A percentile compares a stretch with the other conserved stretches of the same genome.
Conservation (phyloP, 768 basidiomycete species). For the Lentinula raphanica region DNA sequence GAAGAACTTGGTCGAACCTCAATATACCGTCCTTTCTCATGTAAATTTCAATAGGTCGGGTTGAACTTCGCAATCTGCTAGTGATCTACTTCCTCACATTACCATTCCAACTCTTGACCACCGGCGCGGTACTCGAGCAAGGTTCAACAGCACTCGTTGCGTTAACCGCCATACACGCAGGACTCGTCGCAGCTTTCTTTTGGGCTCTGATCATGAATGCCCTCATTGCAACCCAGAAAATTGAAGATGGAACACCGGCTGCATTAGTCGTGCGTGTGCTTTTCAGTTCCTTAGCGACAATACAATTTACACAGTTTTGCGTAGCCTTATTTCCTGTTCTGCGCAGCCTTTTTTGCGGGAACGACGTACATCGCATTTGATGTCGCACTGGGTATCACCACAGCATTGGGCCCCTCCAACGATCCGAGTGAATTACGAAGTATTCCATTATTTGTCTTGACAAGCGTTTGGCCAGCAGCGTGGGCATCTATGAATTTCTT, state of each 20-base stretch:
- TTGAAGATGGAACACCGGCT: constrained; percentile 84
- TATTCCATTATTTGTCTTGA: constrained; percentile 76
- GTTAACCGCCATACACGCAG: constrained; percentile 76
- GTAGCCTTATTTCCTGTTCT: constrained; percentile 61
- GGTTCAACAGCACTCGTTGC: constrained; percentile 66
- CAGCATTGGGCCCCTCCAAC: constrained; percentile 51
- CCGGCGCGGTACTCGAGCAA: constrained; percentile 74
- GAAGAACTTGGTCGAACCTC: not conserved
- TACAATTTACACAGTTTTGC: not conserved
- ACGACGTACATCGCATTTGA: constrained; percentile 86
- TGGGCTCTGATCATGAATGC: constrained; percentile 76
- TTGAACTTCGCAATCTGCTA: constrained; percentile 68
- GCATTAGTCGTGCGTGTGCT: constrained; percentile 39
- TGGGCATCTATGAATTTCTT: constrained; percentile 31
- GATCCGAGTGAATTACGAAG: constrained; percentile 55
- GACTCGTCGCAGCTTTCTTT: constrained; percentile 69
- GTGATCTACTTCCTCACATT: constrained; percentile 65
- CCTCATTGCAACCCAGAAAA: constrained; percentile 79
- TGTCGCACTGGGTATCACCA: constrained; percentile 62
- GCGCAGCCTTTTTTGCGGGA: constrained; percentile 56
- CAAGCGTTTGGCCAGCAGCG: constrained; percentile 74
- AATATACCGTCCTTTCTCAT: not conserved
- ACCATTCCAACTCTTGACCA: constrained; percentile 76
- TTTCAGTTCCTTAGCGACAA: constrained; percentile 27
- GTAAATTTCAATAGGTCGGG: constrained; percentile 43